Evolutionary conservation across 1,284 basidiomycete species (phyloP).

Genomic region (Cutaneotrichosporon mucoides): DNA sequence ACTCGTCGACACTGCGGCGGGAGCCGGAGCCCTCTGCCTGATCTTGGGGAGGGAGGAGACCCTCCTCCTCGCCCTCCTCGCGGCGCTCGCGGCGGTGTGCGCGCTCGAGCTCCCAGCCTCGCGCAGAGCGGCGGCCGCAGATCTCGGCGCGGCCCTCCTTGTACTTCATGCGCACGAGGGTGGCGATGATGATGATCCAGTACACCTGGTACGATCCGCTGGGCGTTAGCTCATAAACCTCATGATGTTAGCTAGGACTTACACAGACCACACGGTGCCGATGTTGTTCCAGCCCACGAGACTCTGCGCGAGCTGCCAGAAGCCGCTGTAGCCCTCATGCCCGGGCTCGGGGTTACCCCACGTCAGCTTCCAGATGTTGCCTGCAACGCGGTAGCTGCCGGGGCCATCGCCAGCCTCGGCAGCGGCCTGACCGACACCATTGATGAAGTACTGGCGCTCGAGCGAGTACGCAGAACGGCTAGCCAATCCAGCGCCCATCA

Average conservation of each 20-base stretch:
- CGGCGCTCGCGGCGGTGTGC: conserved; percentile 12
- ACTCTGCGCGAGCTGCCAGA: conserved; percentile 25
- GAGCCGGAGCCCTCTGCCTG: not conserved
- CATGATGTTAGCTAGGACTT: conserved; percentile 32
- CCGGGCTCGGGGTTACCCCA: conserved; percentile 67
- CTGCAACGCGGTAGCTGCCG: conserved; percentile 69
- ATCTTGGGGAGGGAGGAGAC: conserved; percentile 8
- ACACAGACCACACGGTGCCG: conserved; percentile 59
- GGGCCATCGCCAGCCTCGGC: conserved; percentile 77
- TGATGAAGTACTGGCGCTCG: conserved; percentile 62
- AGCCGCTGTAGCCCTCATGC: conserved; percentile 51
- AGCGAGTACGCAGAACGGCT: conserved; percentile 65
- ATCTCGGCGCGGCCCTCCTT: conserved; percentile 46
- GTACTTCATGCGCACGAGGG: conserved; percentile 63
- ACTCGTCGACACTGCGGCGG: not conserved
- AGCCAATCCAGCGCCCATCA: conserved; percentile 84
- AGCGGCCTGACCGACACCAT: conserved; percentile 61
- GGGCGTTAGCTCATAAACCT: conserved; percentile 1
- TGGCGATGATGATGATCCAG: conserved; percentile 63
- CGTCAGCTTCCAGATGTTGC: conserved; percentile 77
- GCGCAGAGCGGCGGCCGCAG: conserved; percentile 26
- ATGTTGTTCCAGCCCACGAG: conserved; percentile 44
- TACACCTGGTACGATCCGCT: conserved; percentile 61
- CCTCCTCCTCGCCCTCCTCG: conserved; percentile 26
- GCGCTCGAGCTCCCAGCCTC: conserved; percentile 26